phyloP scores from a whole-genome alignment of 78 protist species.

The Anaeramoeba ignava region DNA sequence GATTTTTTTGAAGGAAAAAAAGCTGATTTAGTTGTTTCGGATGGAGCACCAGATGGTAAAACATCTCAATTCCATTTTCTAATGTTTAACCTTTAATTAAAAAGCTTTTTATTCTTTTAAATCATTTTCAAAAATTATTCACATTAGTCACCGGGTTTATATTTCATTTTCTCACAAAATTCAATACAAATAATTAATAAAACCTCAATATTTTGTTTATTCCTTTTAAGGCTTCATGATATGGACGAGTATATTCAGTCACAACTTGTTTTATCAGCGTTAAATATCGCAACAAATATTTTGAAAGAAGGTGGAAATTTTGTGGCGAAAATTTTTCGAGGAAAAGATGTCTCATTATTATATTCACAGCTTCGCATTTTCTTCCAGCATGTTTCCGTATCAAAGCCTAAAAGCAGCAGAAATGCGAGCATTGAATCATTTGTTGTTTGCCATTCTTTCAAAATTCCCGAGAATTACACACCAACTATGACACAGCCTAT shows the following conservation, averaged over 20 bases:
- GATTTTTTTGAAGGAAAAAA: no score
- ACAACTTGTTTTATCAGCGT: constrained; percentile 80
- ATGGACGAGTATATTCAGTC: constrained; percentile 93
- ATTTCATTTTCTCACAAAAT: no score
- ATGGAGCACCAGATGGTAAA: no score
- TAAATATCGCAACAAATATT: constrained; percentile 79
- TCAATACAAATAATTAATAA: no score
- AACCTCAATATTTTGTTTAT: no score
- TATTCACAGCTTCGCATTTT: constrained; percentile 63
- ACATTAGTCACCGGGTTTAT: no score
- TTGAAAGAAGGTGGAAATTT: constrained; percentile 84
- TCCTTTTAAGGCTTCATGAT: constrained; percentile 87
- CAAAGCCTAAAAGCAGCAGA: constrained; percentile 78
- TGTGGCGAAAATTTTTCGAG: constrained; percentile 91
- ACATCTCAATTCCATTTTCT: no score
- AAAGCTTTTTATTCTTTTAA: no score
- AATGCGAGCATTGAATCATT: not conserved
- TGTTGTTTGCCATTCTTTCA: not conserved
- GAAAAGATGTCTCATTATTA: constrained; percentile 58
- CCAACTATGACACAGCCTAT: not conserved
- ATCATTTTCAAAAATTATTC: no score
- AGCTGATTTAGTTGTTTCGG: no score
- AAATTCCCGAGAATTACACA: not conserved
- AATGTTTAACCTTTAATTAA: no score
- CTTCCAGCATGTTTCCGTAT: constrained; percentile 55